Evolutionary conservation across 257 asterid species (phyloP).

Genomic region (Rehmannia glutinosa): DNA sequence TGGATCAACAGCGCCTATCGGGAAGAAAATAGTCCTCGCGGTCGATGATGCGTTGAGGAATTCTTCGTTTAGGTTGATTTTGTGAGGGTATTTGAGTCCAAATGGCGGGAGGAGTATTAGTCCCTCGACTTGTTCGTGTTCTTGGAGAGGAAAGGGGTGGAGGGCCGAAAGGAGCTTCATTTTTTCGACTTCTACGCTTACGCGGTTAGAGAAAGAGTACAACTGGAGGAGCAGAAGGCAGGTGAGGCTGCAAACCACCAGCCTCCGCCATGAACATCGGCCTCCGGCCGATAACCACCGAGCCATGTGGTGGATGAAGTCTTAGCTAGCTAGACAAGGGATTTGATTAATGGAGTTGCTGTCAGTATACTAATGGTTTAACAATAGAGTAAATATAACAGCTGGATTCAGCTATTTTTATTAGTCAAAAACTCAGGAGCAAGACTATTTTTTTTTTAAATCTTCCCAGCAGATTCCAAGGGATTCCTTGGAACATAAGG

Average conservation of each 20-base stretch:
- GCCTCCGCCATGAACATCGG: slow-evolving; percentile 33
- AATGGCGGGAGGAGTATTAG: slow-evolving; percentile 28
- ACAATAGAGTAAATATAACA: not conserved
- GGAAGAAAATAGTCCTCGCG: slow-evolving; percentile 47
- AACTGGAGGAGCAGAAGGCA: slow-evolving; percentile 18
- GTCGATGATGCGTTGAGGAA: slow-evolving; percentile 30
- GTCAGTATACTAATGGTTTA: not conserved
- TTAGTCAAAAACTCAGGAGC: not conserved
- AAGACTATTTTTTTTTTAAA: not conserved
- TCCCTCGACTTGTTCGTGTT: slow-evolving; percentile 32
- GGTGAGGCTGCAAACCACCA: slow-evolving; percentile 23
- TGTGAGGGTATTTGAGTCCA: slow-evolving; percentile 26
- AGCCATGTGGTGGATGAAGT: slow-evolving; percentile 21
- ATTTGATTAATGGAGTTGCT: not conserved
- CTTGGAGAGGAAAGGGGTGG: slow-evolving; percentile 26
- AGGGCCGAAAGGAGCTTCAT: slow-evolving; percentile 6
- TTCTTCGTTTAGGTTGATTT: slow-evolving; percentile 28
- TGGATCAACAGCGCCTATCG: slow-evolving; percentile 41
- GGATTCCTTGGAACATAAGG: slow-evolving; percentile 12
- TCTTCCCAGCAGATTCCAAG: slow-evolving; percentile 6
- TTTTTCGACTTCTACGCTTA: slow-evolving; percentile 3
- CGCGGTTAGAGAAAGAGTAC: slow-evolving; percentile 20
- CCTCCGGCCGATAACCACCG: slow-evolving; percentile 22
- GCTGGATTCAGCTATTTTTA: not conserved
- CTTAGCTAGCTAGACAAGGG: not conserved